Evolutionary conservation across 305 asterid genomes (phyloP).

Genomic region (Stenogyne calaminthoides): DNA sequence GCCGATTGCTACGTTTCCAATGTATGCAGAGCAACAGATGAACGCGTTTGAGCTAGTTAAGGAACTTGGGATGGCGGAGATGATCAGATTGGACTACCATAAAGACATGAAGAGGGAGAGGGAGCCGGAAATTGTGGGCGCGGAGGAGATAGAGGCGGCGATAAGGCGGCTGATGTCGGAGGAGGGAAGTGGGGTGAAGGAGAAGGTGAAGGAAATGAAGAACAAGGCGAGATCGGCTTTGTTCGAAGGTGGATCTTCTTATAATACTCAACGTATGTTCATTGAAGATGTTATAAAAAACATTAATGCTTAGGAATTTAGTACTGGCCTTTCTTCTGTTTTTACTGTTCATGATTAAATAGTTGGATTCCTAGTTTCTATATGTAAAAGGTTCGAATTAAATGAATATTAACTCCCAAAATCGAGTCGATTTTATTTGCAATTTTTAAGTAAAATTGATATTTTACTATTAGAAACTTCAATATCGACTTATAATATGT

Average conservation of each 20-base stretch:
- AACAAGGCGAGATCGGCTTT: slow-evolving; percentile 42
- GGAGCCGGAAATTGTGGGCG: slow-evolving; percentile 34
- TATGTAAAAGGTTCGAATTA: background rate
- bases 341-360: slow-evolving; percentile 35
- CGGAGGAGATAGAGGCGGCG: slow-evolving; percentile 48
- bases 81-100: slow-evolving; percentile 43
- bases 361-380: slow-evolving; percentile 20
- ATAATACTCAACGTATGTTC: slow-evolving; percentile 28
- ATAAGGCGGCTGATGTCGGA: slow-evolving; percentile 51
- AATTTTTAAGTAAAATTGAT: no score
- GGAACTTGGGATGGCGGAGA: slow-evolving; percentile 42
- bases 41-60: slow-evolving; percentile 45
- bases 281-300: slow-evolving; percentile 45
- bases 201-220: slow-evolving; percentile 49
- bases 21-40: slow-evolving; percentile 48
- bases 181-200: slow-evolving; percentile 39
- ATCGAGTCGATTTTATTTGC: no score
- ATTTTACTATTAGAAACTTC: no score
- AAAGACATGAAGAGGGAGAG: slow-evolving; percentile 16
- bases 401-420: no score
- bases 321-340: slow-evolving; percentile 6
- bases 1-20: slow-evolving; percentile 49
- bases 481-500: no score
- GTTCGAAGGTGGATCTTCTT: slow-evolving; percentile 59
- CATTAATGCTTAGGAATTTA: slow-evolving; percentile 7